Evolutionary conservation across 176 grass and related monocot species (phyloP), one percentile per base, ranked within the genome.

Genomic region (Metroxylon sagu): DNA sequence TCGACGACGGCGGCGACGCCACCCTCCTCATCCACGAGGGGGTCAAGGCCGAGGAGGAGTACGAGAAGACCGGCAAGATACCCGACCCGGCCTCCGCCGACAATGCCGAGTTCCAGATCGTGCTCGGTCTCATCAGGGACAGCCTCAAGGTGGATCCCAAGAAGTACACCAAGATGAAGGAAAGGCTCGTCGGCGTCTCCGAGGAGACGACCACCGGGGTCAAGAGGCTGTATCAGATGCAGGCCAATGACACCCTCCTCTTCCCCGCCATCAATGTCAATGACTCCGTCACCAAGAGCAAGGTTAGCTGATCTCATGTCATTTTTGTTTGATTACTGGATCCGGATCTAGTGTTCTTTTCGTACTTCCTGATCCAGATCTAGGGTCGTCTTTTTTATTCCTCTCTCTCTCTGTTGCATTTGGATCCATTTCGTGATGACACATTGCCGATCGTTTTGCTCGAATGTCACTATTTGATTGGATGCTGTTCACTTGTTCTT

Each of bases 31-130:
- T 98, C 79, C 93, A 92, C 49, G 93, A 98, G 87, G 93, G 87
- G 0, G 84, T 92, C 6, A 87, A 80, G 53, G 93, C 93, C 5
- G 93, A 98, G 81, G 93, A 98, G 73, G 93, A 92, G 63, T 92
- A 75, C 56, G 93, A 82, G 66, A 89, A 88, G 53, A 26, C 48
- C 2, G 93, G 93, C 2, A 85, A 67, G 62, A 5, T 91, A 12
- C 92, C 93, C 2, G 87, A 97, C 60, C 93, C 93, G 6, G 62
- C 76, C 4, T 82, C 78, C 69, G 88, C 93, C 3, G 87, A 91
- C 84, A 98, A 98, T 79, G 76, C 84, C 3, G 93, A 98, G 84
- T 98, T 98, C 81, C 88, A 98, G 76, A 85, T 92, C 68, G 93
- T 97, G 0, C 93, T 97, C 19, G 56, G 78, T 27, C 74, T 97